A percentile compares a stretch with the other conserved stretches of the same genome.
These are phyloP conservation scores for Microcos paniculata DNA, from an alignment of 345 rosid genomes.

Conservation along the genomic window DNA sequence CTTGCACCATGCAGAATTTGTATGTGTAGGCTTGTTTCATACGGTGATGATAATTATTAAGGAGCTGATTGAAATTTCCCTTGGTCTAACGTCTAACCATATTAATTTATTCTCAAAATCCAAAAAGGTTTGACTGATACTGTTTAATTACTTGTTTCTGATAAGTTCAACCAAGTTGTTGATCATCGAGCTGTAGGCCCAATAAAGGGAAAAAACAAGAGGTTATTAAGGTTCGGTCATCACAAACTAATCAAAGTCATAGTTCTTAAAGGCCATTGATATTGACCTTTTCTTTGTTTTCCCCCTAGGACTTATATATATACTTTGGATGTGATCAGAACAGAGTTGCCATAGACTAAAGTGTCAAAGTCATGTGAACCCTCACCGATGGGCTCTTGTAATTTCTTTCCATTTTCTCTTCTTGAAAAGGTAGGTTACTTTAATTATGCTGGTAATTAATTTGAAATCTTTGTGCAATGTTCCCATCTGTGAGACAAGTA, in stretches of 20 bases:
- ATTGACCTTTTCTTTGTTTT: slow-evolving; percentile 14
- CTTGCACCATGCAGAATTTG: background rate
- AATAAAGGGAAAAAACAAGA: background rate
- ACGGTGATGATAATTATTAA: background rate
- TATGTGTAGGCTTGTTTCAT: too few relatives aligned
- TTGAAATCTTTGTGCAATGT: background rate
- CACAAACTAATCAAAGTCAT: slow-evolving; percentile 9
- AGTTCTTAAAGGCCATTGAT: slow-evolving; percentile 21
- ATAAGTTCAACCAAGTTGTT: background rate
- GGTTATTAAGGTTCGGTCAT: background rate
- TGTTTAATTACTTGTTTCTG: background rate
- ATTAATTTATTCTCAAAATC: background rate
- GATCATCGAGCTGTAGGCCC: background rate
- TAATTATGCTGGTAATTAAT: background rate
- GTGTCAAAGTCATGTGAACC: background rate
- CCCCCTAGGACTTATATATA: background rate
- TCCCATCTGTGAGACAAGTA: background rate
- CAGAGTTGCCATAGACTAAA: background rate
- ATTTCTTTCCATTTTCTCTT: background rate
- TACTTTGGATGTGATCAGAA: slow-evolving; percentile 3
- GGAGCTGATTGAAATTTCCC: background rate
- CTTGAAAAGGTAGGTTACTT: background rate
- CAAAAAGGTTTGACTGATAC: slow-evolving; percentile 1
- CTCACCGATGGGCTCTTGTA: background rate
- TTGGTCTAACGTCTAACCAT: background rate